Percentiles rank a stretch among this genome's conserved stretches.
These are phyloP conservation scores for Anethum foeniculum DNA, from an alignment of 140 eudicot species.

Conservation along the genomic window DNA sequence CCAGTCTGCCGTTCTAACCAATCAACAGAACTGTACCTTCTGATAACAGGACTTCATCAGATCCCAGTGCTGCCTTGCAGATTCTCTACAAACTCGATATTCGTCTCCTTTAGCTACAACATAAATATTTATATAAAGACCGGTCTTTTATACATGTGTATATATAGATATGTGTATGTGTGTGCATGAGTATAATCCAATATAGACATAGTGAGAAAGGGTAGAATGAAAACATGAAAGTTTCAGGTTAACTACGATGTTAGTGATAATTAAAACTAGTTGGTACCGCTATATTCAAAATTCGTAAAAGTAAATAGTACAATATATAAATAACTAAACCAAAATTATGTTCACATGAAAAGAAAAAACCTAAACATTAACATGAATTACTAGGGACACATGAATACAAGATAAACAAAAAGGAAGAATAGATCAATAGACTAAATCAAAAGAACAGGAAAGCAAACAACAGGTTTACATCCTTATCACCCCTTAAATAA, in stretches of 20 bases:
- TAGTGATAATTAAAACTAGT: neutral
- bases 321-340: neutral
- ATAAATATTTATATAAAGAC: slow-evolving; percentile 10
- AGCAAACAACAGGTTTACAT: neutral
- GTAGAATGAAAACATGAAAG: neutral
- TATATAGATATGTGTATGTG: neutral
- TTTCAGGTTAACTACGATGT: neutral
- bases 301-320: neutral
- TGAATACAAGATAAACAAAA: no score
- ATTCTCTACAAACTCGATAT: slow-evolving; percentile 48
- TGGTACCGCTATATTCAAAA: neutral
- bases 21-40: slow-evolving; percentile 34
- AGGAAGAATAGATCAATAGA: neutral
- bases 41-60: slow-evolving; percentile 68
- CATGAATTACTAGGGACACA: neutral
- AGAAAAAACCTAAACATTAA: neutral
- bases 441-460: neutral
- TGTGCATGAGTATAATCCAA: neutral
- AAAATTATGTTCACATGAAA: neutral
- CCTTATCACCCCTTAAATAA: neutral
- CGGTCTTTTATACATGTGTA: neutral
- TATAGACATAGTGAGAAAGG: neutral
- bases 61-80: slow-evolving; percentile 78
- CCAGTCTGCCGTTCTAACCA: neutral
- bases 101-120: slow-evolving; percentile 68